Evolutionary conservation across 208 protist genomes (phyloP), one percentile per base, ranked within the genome.

Genomic region (Leishmania guyanensis): DNA sequence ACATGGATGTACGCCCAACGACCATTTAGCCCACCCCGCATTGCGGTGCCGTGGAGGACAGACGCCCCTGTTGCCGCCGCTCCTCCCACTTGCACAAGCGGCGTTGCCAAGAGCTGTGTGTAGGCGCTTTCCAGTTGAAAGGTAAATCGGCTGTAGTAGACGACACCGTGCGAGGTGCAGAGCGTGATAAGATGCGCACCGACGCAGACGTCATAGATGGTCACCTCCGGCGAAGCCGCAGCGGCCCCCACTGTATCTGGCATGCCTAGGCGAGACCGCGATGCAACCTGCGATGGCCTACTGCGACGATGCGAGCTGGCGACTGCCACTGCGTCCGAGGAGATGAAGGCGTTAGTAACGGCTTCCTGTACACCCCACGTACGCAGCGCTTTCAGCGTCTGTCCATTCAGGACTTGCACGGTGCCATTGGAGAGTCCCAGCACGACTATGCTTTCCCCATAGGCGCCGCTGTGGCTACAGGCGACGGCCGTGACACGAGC

Each of bases 401-500:
- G 89, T n/a, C 91, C 83, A 62, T 92, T 79, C 20, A 95, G 60
- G 33, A 97, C 78, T 54, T 89, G 85, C 51, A 96, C 69, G 20
- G 86, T 87, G 1, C 94, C 94, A 64, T 89, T 87, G 0, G 90
- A 92, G 22, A 92, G 73, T 6, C 90, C 91, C 0, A 95, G 87
- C 0, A 94, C 81, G 9, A 91, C 77, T 26, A 97, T 65, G 46
- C 90, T 33, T 39, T 83, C 80, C 29, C 88, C 84, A 70, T 84
- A 69, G 50, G 85, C 65, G 29, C 82, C 84, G 78, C 80, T 85
- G 77, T 82, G 51, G 48, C 82, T 70, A 72, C 95, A 88, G 43
- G 78, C 86, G 9, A 89, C 81, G 3, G 92, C 88, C 3, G 74
- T 82, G n/a, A 77, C 82, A 9, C 73, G 71, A 43, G 82, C 78